Conservation (phyloP, 768 basidiomycete genomes). For the Tulasnella sp. region DNA sequence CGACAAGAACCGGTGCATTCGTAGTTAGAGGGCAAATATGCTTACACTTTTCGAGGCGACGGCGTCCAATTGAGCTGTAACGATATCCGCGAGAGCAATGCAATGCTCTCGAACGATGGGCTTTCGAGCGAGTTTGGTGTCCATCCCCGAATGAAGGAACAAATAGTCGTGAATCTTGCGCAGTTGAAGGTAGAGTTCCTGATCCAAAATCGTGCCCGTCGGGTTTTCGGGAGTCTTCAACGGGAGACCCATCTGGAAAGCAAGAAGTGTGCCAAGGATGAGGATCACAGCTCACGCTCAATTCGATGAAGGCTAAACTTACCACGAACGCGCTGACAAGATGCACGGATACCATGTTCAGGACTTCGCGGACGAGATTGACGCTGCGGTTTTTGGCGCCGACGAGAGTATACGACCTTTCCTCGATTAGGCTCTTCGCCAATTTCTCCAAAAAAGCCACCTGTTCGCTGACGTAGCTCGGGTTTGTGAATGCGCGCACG, state of each 20-base stretch:
- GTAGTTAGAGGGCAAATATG: no score
- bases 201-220: slow-evolving; percentile 17
- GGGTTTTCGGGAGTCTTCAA: slow-evolving; percentile 18
- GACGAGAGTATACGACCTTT: slow-evolving; percentile 44
- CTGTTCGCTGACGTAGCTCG: slow-evolving; percentile 2
- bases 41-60: no score
- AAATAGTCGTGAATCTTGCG: slow-evolving; percentile 17
- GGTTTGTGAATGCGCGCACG: not conserved
- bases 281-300: no score
- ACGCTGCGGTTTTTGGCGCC: slow-evolving; percentile 44
- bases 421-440: slow-evolving; percentile 46
- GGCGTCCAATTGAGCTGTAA: not conserved
- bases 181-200: slow-evolving; percentile 18
- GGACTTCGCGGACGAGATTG: slow-evolving; percentile 59
- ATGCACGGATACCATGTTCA: slow-evolving; percentile 51
- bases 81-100: not conserved
- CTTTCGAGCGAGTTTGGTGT: slow-evolving; percentile 35
- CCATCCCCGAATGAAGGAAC: slow-evolving; percentile 35
- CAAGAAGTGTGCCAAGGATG: not conserved
- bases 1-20: no score
- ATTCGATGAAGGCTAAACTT: no score
- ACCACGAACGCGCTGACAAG: slow-evolving; percentile 67
- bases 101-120: not conserved
- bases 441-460: slow-evolving; percentile 29
- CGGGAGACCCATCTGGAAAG: slow-evolving; percentile 15